These are phyloP conservation scores for Mycena polygramma DNA, from an alignment of 768 basidiomycete species.

Conservation along the genomic window DNA sequence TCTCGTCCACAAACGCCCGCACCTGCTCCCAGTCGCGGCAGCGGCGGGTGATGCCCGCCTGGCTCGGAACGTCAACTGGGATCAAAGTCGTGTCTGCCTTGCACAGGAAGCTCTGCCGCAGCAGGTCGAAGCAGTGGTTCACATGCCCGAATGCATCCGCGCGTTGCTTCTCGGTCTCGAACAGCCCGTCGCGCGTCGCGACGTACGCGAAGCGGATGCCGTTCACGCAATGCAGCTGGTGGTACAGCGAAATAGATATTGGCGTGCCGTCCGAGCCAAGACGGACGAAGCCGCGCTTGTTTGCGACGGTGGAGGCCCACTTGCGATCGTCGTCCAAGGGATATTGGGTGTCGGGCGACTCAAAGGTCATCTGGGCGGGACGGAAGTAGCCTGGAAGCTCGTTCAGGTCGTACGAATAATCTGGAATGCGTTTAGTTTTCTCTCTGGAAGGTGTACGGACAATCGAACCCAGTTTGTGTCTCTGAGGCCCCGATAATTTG, in stretches of 20 bases:
- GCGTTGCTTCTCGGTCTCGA: constrained; percentile 24
- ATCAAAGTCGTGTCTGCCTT: constrained; percentile 32
- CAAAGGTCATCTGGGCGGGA: background rate
- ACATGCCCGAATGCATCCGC: constrained; percentile 28
- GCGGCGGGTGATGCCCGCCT: constrained; percentile 3
- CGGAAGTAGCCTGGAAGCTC: constrained; percentile 23
- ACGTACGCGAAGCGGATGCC: constrained; percentile 36
- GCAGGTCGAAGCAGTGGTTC: constrained; percentile 38
- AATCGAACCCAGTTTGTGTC: constrained; percentile 15
- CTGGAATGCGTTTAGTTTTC: background rate
- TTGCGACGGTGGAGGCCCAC: constrained; percentile 33
- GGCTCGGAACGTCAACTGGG: background rate
- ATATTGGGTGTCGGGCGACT: constrained; percentile 18
- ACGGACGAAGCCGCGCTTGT: constrained; percentile 30
- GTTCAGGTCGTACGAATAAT: constrained; percentile 1
- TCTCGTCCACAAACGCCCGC: constrained; percentile 23
- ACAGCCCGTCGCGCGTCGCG: constrained; percentile 33
- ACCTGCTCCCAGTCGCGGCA: constrained; percentile 31
- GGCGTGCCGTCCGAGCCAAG: constrained; percentile 41
- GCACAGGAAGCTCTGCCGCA: constrained; percentile 36
- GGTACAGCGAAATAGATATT: constrained; percentile 45
- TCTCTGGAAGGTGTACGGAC: background rate
- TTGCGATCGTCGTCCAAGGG: constrained; percentile 24
- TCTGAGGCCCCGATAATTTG: constrained; percentile 1
- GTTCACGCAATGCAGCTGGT: constrained; percentile 49